Evolutionary conservation across 2,329 filamentous ascomycete genomes (phyloP).

Genomic region (Venturia aucupariae): DNA sequence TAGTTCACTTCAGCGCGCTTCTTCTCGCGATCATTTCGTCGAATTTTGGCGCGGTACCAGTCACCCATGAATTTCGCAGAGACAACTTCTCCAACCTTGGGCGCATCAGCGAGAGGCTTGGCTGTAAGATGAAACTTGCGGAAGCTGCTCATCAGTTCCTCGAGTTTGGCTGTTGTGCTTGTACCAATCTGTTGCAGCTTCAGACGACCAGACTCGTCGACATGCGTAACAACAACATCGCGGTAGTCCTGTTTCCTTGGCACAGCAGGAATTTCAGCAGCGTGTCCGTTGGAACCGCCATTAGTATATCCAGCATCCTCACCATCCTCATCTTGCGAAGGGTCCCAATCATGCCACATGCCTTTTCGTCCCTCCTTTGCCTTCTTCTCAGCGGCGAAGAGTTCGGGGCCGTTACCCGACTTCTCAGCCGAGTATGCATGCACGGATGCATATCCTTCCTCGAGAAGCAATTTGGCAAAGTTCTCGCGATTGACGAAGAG

Average conservation of each 20-base stretch:
- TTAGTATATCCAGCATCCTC: constrained; percentile 35
- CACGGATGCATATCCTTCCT: constrained; percentile 87
- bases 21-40: constrained; percentile 83
- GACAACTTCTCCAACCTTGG: constrained; percentile 86
- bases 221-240: constrained; percentile 84
- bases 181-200: constrained; percentile 88
- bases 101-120: constrained; percentile 60
- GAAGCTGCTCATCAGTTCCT: constrained; percentile 84
- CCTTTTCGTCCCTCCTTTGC: constrained; percentile 86
- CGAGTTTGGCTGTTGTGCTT: constrained; percentile 72
- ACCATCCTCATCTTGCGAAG: constrained; percentile 66
- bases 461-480: constrained; percentile 85
- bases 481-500: constrained; percentile 91
- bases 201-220: constrained; percentile 70
- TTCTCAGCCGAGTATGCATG: constrained; percentile 95
- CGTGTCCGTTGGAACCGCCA: constrained; percentile 35
- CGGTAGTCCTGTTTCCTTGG: constrained; percentile 79
- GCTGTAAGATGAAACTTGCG: constrained; percentile 76
- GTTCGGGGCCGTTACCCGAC: constrained; percentile 77
- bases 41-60: constrained; percentile 90
- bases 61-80: constrained; percentile 88
- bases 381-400: constrained; percentile 76
- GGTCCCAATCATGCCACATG: constrained; percentile 91
- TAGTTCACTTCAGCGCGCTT: constrained; percentile 85
- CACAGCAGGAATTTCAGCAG: constrained; percentile 43